Percentiles rank a stretch among this genome's conserved stretches.
Conservation (phyloP, 768 basidiomycete genomes). For the Trametes sanguinea region DNA sequence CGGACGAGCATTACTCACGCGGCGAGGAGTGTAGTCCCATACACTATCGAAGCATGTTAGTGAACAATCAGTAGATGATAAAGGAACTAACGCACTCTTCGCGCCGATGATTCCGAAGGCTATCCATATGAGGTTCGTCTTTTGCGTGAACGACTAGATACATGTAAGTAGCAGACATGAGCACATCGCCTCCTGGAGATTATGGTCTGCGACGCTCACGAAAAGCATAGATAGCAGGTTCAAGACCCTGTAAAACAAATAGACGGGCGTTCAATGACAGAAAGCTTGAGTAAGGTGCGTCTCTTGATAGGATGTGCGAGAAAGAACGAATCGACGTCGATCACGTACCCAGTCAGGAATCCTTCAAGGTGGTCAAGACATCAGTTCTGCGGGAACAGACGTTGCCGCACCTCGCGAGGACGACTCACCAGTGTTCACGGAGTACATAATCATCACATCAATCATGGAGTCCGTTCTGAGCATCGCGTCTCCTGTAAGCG, state of each 20-base stretch:
- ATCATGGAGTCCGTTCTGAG: conserved; percentile 8
- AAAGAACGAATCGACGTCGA: no score
- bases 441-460: conserved; percentile 1
- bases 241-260: background rate
- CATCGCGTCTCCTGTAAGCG: no score
- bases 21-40: background rate
- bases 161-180: no score
- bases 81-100: background rate
- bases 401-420: no score
- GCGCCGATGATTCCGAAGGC: background rate
- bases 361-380: background rate
- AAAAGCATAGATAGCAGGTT: background rate
- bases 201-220: background rate
- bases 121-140: conserved; percentile 1
- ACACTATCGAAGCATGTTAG: background rate
- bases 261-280: background rate
- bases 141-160: background rate
- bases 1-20: background rate
- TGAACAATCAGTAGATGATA: background rate
- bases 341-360: background rate
- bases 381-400: background rate
- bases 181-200: background rate
- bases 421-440: conserved; percentile 6
- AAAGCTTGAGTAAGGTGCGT: no score
- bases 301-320: no score